Evolutionary conservation across 768 basidiomycete genomes (phyloP).

Genomic region (Lentinus brumalis): DNA sequence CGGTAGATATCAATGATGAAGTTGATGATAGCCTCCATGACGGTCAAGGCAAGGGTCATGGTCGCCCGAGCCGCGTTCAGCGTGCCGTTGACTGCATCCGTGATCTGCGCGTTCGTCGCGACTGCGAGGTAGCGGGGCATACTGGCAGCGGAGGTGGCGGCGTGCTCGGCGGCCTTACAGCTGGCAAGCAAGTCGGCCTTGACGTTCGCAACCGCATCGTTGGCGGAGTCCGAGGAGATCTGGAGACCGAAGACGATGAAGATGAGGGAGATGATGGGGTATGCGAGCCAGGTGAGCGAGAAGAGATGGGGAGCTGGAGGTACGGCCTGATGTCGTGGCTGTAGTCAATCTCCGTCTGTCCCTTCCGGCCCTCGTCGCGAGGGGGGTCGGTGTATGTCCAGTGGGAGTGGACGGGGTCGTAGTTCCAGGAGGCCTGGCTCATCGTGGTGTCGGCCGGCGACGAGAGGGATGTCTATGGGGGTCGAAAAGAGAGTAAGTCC

Average conservation of each 20-base stretch:
- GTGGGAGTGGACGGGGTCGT: not conserved
- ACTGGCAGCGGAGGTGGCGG: slow-evolving; percentile 80
- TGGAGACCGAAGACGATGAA: slow-evolving; percentile 86
- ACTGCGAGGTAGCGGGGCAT: slow-evolving; percentile 88
- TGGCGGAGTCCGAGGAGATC: slow-evolving; percentile 68
- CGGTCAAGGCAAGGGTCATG: slow-evolving; percentile 72
- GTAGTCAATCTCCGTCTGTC: slow-evolving; percentile 31
- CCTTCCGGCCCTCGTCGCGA: slow-evolving; percentile 61
- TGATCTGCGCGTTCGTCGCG: slow-evolving; percentile 79
- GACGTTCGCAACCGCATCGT: slow-evolving; percentile 65
- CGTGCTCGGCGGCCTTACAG: slow-evolving; percentile 82
- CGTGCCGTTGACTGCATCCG: slow-evolving; percentile 75
- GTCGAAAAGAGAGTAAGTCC: slow-evolving; percentile 19
- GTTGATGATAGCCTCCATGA: slow-evolving; percentile 86
- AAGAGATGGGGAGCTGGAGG: slow-evolving; percentile 79
- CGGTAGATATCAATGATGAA: slow-evolving; percentile 93
- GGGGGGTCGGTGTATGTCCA: slow-evolving; percentile 30
- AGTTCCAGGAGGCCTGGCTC: slow-evolving; percentile 31
- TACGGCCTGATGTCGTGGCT: slow-evolving; percentile 68
- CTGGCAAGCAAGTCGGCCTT: slow-evolving; percentile 79
- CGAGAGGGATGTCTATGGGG: slow-evolving; percentile 24
- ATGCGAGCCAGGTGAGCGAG: slow-evolving; percentile 89
- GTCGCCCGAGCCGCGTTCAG: slow-evolving; percentile 76
- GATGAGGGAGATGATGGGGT: slow-evolving; percentile 85
- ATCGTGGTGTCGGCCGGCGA: slow-evolving; percentile 37